phyloP scores from a whole-genome alignment of 129 eudicot species.

The Lonicera japonica region DNA sequence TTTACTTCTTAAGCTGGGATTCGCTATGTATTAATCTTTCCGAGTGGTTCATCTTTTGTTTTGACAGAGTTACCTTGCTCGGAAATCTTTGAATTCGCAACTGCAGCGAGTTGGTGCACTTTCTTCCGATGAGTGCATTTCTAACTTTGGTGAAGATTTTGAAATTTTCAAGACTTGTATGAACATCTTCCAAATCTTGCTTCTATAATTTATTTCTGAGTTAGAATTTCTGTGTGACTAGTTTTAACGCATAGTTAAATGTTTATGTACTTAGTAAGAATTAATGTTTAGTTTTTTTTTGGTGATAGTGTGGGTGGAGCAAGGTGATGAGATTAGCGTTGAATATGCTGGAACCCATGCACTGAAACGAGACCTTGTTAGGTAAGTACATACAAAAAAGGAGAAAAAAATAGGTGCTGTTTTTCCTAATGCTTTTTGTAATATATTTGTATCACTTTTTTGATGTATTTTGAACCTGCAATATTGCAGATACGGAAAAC shows the following conservation, averaged over 20 bases:
- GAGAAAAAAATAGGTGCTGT: background rate
- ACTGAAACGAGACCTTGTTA: slow-evolving; percentile 87
- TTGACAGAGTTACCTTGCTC: slow-evolving; percentile 77
- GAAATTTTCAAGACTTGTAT: slow-evolving; percentile 66
- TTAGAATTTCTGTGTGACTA: background rate
- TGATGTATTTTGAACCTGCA: slow-evolving; percentile 13
- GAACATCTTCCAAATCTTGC: slow-evolving; percentile 19
- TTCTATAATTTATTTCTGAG: background rate
- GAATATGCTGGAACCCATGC: slow-evolving; percentile 98
- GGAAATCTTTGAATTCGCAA: slow-evolving; percentile 58
- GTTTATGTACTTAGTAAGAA: too few relatives aligned
- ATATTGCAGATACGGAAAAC: slow-evolving; percentile 76
- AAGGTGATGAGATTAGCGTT: slow-evolving; percentile 92
- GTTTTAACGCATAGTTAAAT: background rate
- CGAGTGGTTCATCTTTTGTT: slow-evolving; percentile 7
- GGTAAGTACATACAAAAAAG: slow-evolving; percentile 28
- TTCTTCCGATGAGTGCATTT: slow-evolving; percentile 45
- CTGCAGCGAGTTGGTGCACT: slow-evolving; percentile 59
- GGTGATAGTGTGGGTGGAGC: slow-evolving; percentile 85
- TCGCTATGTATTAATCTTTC: slow-evolving; percentile 6
- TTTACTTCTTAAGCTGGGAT: slow-evolving; percentile 9
- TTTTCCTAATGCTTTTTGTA: background rate
- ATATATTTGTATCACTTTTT: background rate
- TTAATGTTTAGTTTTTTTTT: background rate
- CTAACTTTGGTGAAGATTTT: slow-evolving; percentile 60